phyloP scores from a whole-genome alignment of 768 basidiomycete species.

The Russula lepida region DNA sequence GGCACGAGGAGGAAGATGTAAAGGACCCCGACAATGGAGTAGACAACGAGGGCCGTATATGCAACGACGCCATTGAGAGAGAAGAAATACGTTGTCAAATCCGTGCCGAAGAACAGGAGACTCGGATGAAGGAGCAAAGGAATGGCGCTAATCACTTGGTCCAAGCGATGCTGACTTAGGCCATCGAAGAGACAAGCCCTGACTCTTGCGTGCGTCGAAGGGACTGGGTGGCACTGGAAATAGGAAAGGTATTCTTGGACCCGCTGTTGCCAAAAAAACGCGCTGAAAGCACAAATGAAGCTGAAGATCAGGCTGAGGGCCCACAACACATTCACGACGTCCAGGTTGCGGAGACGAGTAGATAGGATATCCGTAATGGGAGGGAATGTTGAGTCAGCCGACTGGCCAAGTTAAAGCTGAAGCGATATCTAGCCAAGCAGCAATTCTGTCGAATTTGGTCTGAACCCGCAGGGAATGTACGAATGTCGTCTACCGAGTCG shows the following conservation, averaged over 20 bases:
- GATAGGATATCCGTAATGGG: background rate
- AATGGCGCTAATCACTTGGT: conserved; percentile 1
- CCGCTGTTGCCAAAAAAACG: conserved; percentile 13
- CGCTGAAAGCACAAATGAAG: conserved; percentile 3
- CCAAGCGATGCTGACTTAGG: background rate
- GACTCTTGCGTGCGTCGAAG: conserved; percentile 13
- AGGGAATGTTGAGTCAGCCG: no score
- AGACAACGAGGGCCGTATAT: conserved; percentile 2
- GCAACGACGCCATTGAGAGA: conserved; percentile 8
- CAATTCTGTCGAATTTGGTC: background rate
- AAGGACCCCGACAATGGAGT: background rate
- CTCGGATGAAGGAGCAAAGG: conserved; percentile 15
- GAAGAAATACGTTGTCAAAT: conserved; percentile 10
- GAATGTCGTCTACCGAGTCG: no score
- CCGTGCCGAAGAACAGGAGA: conserved; percentile 14
- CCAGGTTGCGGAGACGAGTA: background rate
- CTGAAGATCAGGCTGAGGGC: conserved; percentile 9
- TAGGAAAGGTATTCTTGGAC: conserved; percentile 1
- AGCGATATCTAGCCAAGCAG: conserved; percentile 4
- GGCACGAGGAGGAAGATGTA: conserved; percentile 13
- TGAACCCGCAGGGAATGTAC: no score
- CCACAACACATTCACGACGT: conserved; percentile 8
- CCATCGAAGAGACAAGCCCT: conserved; percentile 15
- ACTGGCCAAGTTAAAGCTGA: conserved; percentile 3
- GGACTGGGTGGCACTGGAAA: conserved; percentile 3